Conservation (phyloP, 2,329 filamentous ascomycete genomes). For the Xylaria sp. region DNA sequence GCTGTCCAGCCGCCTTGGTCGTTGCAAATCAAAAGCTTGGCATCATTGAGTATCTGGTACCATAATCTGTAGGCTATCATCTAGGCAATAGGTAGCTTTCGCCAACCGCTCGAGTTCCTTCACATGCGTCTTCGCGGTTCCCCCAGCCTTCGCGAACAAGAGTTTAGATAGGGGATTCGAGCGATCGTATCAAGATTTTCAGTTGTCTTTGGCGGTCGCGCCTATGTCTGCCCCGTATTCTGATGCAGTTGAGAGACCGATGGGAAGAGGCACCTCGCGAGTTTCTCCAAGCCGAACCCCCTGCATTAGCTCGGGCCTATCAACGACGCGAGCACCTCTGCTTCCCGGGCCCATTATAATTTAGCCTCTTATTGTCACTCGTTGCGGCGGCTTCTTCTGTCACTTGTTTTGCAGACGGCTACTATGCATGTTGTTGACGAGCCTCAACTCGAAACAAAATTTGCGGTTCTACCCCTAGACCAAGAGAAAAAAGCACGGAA, state of each 20-base stretch:
- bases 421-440: conserved; percentile 14
- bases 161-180: not conserved
- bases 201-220: not conserved
- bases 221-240: not conserved
- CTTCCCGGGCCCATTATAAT: too few species aligned
- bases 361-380: conserved; percentile 18
- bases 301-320: conserved; percentile 25
- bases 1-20: not conserved
- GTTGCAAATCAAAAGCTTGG: conserved; percentile 12
- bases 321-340: conserved; percentile 10
- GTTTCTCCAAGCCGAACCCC: conserved; percentile 15
- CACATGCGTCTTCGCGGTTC: conserved; percentile 5
- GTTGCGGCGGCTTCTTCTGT: conserved; percentile 10
- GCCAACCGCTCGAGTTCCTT: conserved; percentile 9
- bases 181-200: not conserved
- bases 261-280: conserved; percentile 12
- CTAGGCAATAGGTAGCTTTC: too few species aligned
- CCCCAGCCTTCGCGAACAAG: not conserved
- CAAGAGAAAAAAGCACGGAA: conserved; percentile 13
- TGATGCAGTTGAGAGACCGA: conserved; percentile 12
- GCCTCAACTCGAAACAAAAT: conserved; percentile 18
- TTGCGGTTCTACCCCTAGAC: conserved; percentile 10
- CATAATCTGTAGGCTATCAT: conserved; percentile 7
- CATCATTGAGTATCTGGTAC: not conserved
- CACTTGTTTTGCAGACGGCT: conserved; percentile 4